Conservation (phyloP, 345 rosid species). For the Ceriops zippeliana region DNA sequence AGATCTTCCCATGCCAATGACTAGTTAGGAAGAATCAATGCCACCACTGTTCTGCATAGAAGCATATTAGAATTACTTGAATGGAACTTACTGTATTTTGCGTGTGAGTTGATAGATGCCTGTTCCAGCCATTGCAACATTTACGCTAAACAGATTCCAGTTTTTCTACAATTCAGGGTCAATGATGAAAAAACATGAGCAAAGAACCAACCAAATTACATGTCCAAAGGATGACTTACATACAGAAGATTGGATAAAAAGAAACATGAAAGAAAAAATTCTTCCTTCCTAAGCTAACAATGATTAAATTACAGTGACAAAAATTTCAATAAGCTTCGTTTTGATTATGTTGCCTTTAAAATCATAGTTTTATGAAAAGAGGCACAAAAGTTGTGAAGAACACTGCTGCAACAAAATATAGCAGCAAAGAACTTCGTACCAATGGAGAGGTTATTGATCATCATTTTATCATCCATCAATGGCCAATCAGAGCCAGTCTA, state of each 20-base stretch:
- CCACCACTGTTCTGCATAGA: neutral
- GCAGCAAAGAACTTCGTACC: no score
- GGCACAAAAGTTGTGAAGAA: no score
- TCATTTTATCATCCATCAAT: neutral
- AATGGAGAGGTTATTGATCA: neutral
- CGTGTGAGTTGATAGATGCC: slow-evolving; percentile 84
- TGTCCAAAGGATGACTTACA: neutral
- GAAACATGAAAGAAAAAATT: neutral
- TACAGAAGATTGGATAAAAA: neutral
- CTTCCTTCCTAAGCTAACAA: neutral
- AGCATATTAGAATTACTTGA: neutral
- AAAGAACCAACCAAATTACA: slow-evolving; percentile 1
- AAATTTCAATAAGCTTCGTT: neutral
- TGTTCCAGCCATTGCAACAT: slow-evolving; percentile 78
- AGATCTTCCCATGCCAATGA: neutral
- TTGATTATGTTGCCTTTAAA: neutral
- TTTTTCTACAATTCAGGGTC: slow-evolving; percentile 58
- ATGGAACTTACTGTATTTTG: slow-evolving; percentile 58
- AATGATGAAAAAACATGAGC: slow-evolving; percentile 1
- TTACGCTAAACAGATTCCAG: slow-evolving; percentile 92
- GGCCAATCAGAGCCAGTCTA: neutral
- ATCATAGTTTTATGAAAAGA: neutral
- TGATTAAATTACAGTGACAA: neutral
- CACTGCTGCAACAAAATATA: no score
- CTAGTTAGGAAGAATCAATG: neutral